Conservation (phyloP, 495 filamentous ascomycete genomes). For the Evernia prunastri region DNA sequence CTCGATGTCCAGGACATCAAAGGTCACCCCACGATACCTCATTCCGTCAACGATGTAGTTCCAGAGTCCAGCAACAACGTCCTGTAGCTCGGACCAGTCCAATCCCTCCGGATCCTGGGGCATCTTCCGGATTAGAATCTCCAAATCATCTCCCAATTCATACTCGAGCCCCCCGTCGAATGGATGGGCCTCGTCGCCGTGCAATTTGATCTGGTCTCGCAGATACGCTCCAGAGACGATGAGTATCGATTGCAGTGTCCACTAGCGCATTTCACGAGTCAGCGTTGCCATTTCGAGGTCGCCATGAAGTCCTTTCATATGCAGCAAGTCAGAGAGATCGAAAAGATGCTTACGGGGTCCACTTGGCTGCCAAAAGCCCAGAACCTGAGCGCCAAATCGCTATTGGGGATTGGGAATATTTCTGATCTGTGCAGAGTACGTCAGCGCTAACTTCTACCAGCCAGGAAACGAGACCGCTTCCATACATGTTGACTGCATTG, state of each 20-base stretch:
- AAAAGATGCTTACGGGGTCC: background rate
- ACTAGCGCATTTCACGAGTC: background rate
- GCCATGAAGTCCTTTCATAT: background rate
- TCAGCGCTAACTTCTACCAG: background rate
- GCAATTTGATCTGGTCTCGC: background rate
- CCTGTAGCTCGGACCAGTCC: background rate
- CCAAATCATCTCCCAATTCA: background rate
- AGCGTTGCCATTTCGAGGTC: background rate
- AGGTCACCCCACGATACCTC: background rate
- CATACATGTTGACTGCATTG: background rate
- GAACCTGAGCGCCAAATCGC: background rate
- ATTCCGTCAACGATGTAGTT: background rate
- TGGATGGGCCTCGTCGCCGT: background rate
- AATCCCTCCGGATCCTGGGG: background rate
- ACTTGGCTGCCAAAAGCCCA: background rate
- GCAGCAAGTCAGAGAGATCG: background rate
- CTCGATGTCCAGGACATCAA: slow-evolving; percentile 1
- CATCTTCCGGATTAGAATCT: background rate
- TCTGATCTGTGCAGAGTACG: background rate
- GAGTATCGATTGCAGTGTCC: background rate
- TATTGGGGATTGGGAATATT: background rate
- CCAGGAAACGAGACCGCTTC: background rate
- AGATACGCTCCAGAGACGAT: background rate
- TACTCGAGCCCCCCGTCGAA: background rate
- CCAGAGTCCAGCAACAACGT: background rate